These are phyloP conservation scores for Fusarium floridanum DNA, from an alignment of 2,329 filamentous ascomycete species.

Conservation along the genomic window DNA sequence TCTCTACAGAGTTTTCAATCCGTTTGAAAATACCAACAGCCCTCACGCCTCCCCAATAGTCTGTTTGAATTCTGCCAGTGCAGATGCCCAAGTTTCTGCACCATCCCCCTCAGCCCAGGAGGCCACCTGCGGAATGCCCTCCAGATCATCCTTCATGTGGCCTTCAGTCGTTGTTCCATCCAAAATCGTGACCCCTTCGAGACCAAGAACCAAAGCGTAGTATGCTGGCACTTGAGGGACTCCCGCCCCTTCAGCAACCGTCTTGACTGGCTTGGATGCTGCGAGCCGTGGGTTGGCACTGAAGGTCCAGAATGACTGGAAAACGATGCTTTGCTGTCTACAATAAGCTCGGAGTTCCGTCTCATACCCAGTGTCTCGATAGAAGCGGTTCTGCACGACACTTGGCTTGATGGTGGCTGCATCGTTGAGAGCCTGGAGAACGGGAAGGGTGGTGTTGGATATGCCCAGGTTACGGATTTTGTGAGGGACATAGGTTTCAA, in stretches of 20 bases:
- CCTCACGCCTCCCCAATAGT: slow-evolving; percentile 44
- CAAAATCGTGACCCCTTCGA: slow-evolving; percentile 58
- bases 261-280: slow-evolving; percentile 59
- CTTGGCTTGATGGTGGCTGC: slow-evolving; percentile 58
- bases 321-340: slow-evolving; percentile 56
- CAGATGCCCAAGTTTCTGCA: slow-evolving; percentile 60
- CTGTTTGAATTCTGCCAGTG: slow-evolving; percentile 62
- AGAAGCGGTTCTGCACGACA: slow-evolving; percentile 84
- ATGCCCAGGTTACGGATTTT: slow-evolving; percentile 77
- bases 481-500: slow-evolving; percentile 76
- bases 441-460: slow-evolving; percentile 75
- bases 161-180: slow-evolving; percentile 60
- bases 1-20: background rate
- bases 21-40: background rate
- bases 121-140: slow-evolving; percentile 57
- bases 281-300: slow-evolving; percentile 60
- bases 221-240: slow-evolving; percentile 57
- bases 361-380: slow-evolving; percentile 71
- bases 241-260: slow-evolving; percentile 59
- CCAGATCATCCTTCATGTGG: slow-evolving; percentile 65
- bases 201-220: slow-evolving; percentile 63
- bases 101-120: slow-evolving; percentile 60
- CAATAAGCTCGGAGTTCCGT: slow-evolving; percentile 67
- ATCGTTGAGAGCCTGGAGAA: slow-evolving; percentile 66
- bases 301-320: slow-evolving; percentile 69